A percentile compares a stretch with the other conserved stretches of the same genome.
Evolutionary conservation across 441 rosid genomes (phyloP).

Genomic region (Euphorbia celastroides): DNA sequence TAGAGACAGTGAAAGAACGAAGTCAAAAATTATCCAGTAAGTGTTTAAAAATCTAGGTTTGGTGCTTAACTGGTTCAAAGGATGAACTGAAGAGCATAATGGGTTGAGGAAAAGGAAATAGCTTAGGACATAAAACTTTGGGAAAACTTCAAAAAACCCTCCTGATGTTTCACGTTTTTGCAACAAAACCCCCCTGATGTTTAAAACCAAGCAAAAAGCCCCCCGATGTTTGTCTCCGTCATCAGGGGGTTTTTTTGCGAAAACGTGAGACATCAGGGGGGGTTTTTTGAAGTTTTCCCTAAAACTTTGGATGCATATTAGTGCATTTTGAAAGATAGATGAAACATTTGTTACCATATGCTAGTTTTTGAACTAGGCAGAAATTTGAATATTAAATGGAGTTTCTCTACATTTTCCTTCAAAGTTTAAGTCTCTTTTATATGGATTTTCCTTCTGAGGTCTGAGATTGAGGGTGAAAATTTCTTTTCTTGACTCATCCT

Average conservation of each 20-base stretch:
- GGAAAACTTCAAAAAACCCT: too few species aligned
- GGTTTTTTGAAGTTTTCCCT: too few species aligned
- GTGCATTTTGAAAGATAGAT: too few species aligned
- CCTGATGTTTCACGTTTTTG: too few species aligned
- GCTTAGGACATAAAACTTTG: neutral
- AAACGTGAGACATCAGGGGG: too few species aligned
- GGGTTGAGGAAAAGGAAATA: neutral
- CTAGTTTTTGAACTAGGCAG: neutral
- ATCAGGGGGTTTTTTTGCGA: too few species aligned
- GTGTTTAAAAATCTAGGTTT: neutral
- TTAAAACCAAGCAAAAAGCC: too few species aligned
- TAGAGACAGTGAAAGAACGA: neutral
- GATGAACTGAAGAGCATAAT: neutral
- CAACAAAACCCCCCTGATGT: too few species aligned
- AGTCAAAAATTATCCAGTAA: neutral
- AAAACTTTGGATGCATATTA: too few species aligned
- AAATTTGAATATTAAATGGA: neutral
- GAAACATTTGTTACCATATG: neutral
- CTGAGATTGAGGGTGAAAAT: neutral
- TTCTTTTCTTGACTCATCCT: neutral
- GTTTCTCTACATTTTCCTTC: neutral
- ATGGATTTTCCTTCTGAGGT: neutral
- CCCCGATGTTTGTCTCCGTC: too few species aligned
- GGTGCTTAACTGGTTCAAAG: neutral
- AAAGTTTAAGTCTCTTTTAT: neutral